These are phyloP conservation scores for Sorghum bicolor DNA, from an alignment of 176 grass and related monocot species.

Conservation along the genomic window Sorghum_bicolor_NCBIv3 NC_012874.2:57388001-57388500, in stretches of 20 bases:
- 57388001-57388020: conserved; percentile 46
- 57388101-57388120: conserved; percentile 21
- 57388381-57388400: conserved; percentile 33
- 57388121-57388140: conserved; percentile 24
- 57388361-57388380: conserved; percentile 32
- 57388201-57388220: conserved; percentile 63
- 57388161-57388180: conserved; percentile 36
- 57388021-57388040: conserved; percentile 36
- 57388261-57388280: conserved; percentile 42
- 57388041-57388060: conserved; percentile 26
- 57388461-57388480: conserved; percentile 39
- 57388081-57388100: conserved; percentile 38
- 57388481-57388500: conserved; percentile 47
- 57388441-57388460: conserved; percentile 36
- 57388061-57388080: conserved; percentile 27
- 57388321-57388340: conserved; percentile 35
- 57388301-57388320: conserved; percentile 27
- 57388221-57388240: conserved; percentile 61
- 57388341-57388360: conserved; percentile 49
- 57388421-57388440: conserved; percentile 35
- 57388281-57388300: conserved; percentile 48
- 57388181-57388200: conserved; percentile 28
- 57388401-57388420: conserved; percentile 33
- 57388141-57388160: conserved; percentile 31
- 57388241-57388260: conserved; percentile 48